phyloP scores from a whole-genome alignment of 2,329 filamentous ascomycete species.

The Chaetoscypha palmicola region DNA sequence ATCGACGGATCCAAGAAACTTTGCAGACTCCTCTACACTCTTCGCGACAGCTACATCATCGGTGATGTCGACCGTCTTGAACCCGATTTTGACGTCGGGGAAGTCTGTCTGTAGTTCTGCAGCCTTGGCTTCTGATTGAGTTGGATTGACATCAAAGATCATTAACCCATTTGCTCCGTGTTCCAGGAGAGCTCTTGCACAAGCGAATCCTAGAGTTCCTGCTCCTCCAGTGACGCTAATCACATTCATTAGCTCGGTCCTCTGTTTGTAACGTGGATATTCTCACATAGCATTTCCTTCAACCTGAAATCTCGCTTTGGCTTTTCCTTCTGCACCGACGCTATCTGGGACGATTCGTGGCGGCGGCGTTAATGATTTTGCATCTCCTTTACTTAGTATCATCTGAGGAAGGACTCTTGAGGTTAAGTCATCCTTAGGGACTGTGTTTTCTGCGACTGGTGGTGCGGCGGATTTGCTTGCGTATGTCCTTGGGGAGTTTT shows the following conservation, averaged over 20 bases:
- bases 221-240: conserved; percentile 53
- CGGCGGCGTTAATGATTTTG: conserved; percentile 37
- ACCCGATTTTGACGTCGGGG: conserved; percentile 43
- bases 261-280: not conserved
- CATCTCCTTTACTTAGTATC: conserved; percentile 38
- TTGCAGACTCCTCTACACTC: conserved; percentile 36
- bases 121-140: conserved; percentile 37
- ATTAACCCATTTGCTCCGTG: conserved; percentile 54
- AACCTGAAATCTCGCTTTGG: conserved; percentile 43
- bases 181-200: conserved; percentile 57
- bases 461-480: conserved; percentile 3
- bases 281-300: conserved; percentile 42
- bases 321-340: conserved; percentile 31
- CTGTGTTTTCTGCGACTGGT: conserved; percentile 4
- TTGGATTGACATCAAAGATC: conserved; percentile 50
- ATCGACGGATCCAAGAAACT: conserved; percentile 43
- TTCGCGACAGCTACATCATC: conserved; percentile 40
- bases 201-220: conserved; percentile 53
- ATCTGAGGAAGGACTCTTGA: conserved; percentile 33
- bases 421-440: conserved; percentile 32
- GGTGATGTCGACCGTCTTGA: conserved; percentile 52
- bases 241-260: not conserved
- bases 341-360: conserved; percentile 37
- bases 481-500: not conserved
- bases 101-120: conserved; percentile 45